Evolutionary conservation across 805 yeast species (phyloP).

Genomic region (Candida saitoana): DNA sequence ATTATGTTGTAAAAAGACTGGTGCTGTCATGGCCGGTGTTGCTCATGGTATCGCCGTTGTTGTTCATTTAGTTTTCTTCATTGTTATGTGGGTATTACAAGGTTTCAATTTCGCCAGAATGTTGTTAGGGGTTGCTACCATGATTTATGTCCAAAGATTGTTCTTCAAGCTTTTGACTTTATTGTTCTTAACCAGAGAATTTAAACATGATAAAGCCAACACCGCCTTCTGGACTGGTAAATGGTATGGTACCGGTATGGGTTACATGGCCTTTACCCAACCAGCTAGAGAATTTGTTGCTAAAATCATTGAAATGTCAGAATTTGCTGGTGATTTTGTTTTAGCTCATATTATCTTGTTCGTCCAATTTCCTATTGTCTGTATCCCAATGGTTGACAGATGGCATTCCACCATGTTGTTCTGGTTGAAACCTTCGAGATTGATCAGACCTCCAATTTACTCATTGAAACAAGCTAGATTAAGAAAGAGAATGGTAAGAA

Average conservation of each 20-base stretch:
- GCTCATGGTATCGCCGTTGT: slow-evolving; percentile 95
- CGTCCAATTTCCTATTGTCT: slow-evolving; percentile 81
- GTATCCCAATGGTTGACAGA: slow-evolving; percentile 85
- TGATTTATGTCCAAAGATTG: slow-evolving; percentile 82
- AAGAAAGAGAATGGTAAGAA: slow-evolving; percentile 95
- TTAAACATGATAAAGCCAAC: slow-evolving; percentile 91
- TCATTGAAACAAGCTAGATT: slow-evolving; percentile 93
- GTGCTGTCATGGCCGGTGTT: slow-evolving; percentile 90
- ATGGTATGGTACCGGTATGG: slow-evolving; percentile 95
- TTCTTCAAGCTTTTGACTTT: slow-evolving; percentile 81
- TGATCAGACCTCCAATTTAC: slow-evolving; percentile 96
- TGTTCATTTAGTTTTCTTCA: slow-evolving; percentile 80
- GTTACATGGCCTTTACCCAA: slow-evolving; percentile 91
- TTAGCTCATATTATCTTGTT: slow-evolving; percentile 87
- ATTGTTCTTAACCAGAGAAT: slow-evolving; percentile 83
- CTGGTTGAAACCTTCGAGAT: slow-evolving; percentile 97
- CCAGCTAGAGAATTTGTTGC: slow-evolving; percentile 95
- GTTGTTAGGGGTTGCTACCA: slow-evolving; percentile 79
- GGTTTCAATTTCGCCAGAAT: slow-evolving; percentile 86
- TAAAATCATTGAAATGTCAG: slow-evolving; percentile 88
- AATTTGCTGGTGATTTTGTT: slow-evolving; percentile 94
- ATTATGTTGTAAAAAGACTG: slow-evolving; percentile 94
- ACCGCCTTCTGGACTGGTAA: slow-evolving; percentile 99
- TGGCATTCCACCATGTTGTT: slow-evolving; percentile 98
- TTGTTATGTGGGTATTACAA: slow-evolving; percentile 95